Conservation (phyloP, 306 rosid genomes). For the Ormosia semicastrata region DNA sequence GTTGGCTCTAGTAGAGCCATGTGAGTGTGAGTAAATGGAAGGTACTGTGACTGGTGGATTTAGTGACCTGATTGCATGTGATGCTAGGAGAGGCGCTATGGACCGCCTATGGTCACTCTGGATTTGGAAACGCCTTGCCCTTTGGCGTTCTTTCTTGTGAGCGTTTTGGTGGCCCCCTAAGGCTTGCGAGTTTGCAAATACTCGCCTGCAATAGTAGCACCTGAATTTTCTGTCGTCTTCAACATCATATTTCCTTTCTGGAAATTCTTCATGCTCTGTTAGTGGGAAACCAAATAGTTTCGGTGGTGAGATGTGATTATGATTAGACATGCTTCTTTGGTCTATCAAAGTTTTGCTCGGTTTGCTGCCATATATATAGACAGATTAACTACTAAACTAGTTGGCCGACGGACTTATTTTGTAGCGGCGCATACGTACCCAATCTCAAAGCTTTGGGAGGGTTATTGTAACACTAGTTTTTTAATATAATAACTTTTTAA, state of each 20-base stretch:
- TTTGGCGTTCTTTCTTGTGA: conserved; percentile 73
- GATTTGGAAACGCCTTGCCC: conserved; percentile 49
- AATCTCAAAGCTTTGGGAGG: too few species aligned
- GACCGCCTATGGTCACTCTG: conserved; percentile 19
- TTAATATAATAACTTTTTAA: too few species aligned
- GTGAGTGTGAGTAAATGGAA: not conserved
- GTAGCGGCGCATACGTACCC: too few species aligned
- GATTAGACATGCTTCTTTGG: conserved; percentile 26
- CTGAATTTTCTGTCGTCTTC: conserved; percentile 48
- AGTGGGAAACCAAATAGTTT: conserved; percentile 64
- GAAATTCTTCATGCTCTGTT: conserved; percentile 28
- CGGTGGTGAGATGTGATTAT: conserved; percentile 29
- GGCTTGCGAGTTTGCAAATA: conserved; percentile 61
- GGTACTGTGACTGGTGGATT: not conserved
- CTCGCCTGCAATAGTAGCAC: conserved; percentile 65
- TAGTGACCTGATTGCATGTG: conserved; percentile 25
- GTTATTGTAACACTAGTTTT: too few species aligned
- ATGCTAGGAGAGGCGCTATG: conserved; percentile 3
- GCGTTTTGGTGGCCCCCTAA: conserved; percentile 85
- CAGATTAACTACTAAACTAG: not conserved
- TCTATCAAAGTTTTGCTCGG: not conserved
- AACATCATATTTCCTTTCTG: conserved; percentile 10
- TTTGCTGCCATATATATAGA: conserved; percentile 11
- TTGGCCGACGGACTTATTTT: too few species aligned
- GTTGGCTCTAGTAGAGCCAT: not conserved